Percentiles rank a stretch among this genome's conserved stretches.
Conservation (phyloP, 106 monocot genomes). For the Dactylorhiza incarnata region DNA sequence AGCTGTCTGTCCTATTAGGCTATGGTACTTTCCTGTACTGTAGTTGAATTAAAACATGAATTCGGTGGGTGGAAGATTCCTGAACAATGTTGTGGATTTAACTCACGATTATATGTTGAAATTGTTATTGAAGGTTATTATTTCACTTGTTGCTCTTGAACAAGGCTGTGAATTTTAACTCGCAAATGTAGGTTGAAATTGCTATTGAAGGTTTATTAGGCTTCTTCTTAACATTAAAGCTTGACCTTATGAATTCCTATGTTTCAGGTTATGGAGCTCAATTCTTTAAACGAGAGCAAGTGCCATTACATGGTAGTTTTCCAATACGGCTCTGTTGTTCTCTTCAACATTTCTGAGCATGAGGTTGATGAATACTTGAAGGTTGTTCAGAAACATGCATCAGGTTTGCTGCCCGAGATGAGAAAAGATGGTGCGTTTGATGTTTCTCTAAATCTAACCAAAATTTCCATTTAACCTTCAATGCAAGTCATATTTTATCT, state of each 20-base stretch:
- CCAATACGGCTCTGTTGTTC: conserved; percentile 90
- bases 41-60: too few species aligned
- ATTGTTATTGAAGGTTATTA: not conserved
- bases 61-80: too few species aligned
- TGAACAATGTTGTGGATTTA: too few species aligned
- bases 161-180: not conserved
- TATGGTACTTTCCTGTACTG: too few species aligned
- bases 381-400: conserved; percentile 84
- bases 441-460: not conserved
- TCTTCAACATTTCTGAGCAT: conserved; percentile 91
- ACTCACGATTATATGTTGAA: too few species aligned
- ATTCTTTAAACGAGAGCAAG: conserved; percentile 52
- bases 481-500: not conserved
- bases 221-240: not conserved
- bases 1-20: too few species aligned
- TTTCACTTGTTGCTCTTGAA: not conserved
- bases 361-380: conserved; percentile 93
- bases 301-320: conserved; percentile 97
- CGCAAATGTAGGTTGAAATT: not conserved
- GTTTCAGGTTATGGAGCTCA: conserved; percentile 60
- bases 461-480: not conserved
- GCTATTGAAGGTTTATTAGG: not conserved
- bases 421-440: conserved; percentile 63
- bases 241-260: not conserved
- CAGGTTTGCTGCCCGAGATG: conserved; percentile 72